These are phyloP conservation scores for Ascoidea rubescens DNA, from an alignment of 805 yeast genomes.

Conservation along the genomic window DNA sequence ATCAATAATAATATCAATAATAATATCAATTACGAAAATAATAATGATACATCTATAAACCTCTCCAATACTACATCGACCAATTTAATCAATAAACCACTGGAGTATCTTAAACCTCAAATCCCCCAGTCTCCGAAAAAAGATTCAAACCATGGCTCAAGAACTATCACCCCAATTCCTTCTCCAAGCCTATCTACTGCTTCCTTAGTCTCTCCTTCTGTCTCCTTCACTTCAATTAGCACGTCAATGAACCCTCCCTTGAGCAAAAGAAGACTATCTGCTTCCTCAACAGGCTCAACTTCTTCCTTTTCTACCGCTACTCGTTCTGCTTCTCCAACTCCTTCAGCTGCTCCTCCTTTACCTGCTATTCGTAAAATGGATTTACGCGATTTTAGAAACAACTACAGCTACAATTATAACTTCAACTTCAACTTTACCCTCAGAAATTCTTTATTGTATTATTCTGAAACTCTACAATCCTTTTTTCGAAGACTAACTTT, in stretches of 20 bases:
- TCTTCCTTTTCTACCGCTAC: constrained; percentile 21
- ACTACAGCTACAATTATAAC: constrained; percentile 4
- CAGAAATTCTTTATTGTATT: constrained; percentile 41
- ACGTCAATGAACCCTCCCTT: constrained; percentile 11
- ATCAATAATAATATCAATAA: no score
- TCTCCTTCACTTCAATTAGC: neutral
- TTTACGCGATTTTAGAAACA: neutral
- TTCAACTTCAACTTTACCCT: constrained; percentile 12
- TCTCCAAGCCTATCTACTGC: neutral
- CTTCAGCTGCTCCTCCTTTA: constrained; percentile 19
- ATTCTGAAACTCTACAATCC: constrained; percentile 78
- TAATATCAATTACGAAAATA: no score
- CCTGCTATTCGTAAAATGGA: constrained; percentile 26
- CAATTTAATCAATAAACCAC: no score
- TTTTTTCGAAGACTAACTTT: constrained; percentile 79
- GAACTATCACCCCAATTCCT: neutral
- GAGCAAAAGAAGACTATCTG: constrained; percentile 29
- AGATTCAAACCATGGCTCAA: neutral
- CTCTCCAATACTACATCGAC: neutral
- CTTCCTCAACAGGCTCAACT: constrained; percentile 21
- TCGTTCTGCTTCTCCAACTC: constrained; percentile 14
- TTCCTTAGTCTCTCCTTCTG: neutral
- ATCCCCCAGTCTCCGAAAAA: neutral
- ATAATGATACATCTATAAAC: neutral
- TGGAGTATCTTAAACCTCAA: neutral